These are phyloP conservation scores for Sphenostylis stenocarpa DNA, from an alignment of 306 rosid genomes.

Conservation along the genomic window DNA sequence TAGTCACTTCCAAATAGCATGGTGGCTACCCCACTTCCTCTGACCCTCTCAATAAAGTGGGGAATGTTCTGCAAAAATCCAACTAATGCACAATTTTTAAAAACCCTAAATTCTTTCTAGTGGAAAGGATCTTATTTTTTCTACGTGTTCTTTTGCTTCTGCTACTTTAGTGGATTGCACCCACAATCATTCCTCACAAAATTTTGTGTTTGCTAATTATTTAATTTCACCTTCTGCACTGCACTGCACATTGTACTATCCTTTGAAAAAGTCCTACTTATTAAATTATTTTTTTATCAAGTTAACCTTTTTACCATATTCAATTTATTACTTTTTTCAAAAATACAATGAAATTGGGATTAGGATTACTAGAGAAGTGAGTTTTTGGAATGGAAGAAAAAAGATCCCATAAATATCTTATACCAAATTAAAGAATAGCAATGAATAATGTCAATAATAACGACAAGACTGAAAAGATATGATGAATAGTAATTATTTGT, in stretches of 20 bases:
- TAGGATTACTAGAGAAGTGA: too few species aligned
- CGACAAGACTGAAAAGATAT: not conserved
- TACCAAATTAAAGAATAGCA: not conserved
- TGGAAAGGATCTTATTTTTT: conserved; percentile 7
- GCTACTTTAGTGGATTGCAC: not conserved
- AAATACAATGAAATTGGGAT: too few species aligned
- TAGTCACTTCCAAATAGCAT: conserved; percentile 12
- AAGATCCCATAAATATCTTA: too few species aligned
- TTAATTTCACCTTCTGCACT: not conserved
- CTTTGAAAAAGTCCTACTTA: not conserved
- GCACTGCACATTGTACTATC: not conserved
- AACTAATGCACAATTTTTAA: not conserved
- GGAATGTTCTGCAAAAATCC: conserved; percentile 40
- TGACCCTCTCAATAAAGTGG: not conserved
- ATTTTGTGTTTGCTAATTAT: not conserved
- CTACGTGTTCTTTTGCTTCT: not conserved
- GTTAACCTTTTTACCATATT: not conserved
- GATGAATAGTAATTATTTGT: not conserved
- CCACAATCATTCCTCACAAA: not conserved
- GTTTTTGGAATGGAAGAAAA: too few species aligned
- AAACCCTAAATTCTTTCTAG: not conserved
- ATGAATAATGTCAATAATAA: not conserved
- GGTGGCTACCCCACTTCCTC: conserved; percentile 37
- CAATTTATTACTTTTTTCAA: not conserved
- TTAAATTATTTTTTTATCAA: not conserved